These are phyloP conservation scores for Hamamelis virginiana DNA, from an alignment of 164 flowering plant genomes.

Conservation along the genomic window DNA sequence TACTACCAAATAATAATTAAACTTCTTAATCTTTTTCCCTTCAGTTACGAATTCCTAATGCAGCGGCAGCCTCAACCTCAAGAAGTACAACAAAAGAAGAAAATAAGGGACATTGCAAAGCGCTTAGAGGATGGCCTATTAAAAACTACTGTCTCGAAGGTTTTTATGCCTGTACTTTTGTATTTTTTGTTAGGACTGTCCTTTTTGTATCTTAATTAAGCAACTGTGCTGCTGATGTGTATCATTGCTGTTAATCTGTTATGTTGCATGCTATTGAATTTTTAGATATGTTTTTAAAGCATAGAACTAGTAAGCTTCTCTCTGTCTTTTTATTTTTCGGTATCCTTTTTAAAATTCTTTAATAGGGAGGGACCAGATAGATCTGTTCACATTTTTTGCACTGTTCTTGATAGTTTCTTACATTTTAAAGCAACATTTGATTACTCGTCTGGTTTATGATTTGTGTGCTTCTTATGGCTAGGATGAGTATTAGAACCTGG, in stretches of 20 bases:
- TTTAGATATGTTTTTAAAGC: too few relatives aligned
- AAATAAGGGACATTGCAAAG: slow-evolving; percentile 57
- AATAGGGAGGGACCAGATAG: too few relatives aligned
- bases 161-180: slow-evolving; percentile 20
- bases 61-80: slow-evolving; percentile 33
- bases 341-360: too few relatives aligned
- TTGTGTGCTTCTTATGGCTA: slow-evolving; percentile 17
- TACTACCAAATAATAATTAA: background rate
- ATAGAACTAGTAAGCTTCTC: too few relatives aligned
- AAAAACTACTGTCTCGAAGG: slow-evolving; percentile 58
- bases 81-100: slow-evolving; percentile 28
- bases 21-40: slow-evolving; percentile 4
- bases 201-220: background rate
- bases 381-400: background rate
- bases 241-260: background rate
- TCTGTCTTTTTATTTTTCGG: too few relatives aligned
- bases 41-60: slow-evolving; percentile 37
- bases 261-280: too few relatives aligned
- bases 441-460: slow-evolving; percentile 1
- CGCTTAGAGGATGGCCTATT: slow-evolving; percentile 74
- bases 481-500: slow-evolving; percentile 85
- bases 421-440: background rate
- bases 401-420: background rate
- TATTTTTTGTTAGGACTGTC: too few relatives aligned
- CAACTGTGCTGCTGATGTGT: background rate